These are phyloP conservation scores for Pisolithus orientalis DNA, from an alignment of 768 basidiomycete species.

Conservation along the genomic window DNA sequence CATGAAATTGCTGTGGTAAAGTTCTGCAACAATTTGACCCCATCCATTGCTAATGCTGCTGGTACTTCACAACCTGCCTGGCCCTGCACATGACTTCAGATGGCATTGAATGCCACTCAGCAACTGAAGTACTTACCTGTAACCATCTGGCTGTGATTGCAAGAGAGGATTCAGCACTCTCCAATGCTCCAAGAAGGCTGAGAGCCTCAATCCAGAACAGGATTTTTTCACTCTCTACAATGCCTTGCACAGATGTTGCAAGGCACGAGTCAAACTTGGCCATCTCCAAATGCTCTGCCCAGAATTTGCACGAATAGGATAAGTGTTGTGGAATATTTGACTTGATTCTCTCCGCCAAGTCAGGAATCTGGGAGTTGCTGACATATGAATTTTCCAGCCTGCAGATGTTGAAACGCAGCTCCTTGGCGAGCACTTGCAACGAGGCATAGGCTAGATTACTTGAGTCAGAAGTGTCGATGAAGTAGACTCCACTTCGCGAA, in stretches of 20 bases:
- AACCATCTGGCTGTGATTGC: background rate
- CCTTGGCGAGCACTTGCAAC: slow-evolving; percentile 21
- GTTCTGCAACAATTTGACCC: slow-evolving; percentile 5
- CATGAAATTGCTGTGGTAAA: slow-evolving; percentile 7
- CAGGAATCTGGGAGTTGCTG: slow-evolving; percentile 18
- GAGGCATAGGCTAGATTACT: slow-evolving; percentile 14
- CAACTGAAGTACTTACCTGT: background rate
- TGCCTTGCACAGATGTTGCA: background rate
- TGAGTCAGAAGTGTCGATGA: slow-evolving; percentile 10
- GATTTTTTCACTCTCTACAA: slow-evolving; percentile 2
- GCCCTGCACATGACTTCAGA: background rate
- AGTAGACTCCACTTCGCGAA: slow-evolving; percentile 8
- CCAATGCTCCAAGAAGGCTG: background rate
- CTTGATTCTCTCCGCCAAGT: background rate
- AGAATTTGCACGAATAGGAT: slow-evolving; percentile 7
- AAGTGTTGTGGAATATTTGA: slow-evolving; percentile 2
- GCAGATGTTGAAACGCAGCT: slow-evolving; percentile 32
- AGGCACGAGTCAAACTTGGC: background rate
- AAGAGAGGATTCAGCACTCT: background rate
- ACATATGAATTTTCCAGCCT: slow-evolving; percentile 24
- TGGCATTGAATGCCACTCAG: too few relatives aligned
- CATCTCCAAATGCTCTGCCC: slow-evolving; percentile 5
- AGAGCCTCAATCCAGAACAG: slow-evolving; percentile 7
- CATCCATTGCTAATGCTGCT: slow-evolving; percentile 1
- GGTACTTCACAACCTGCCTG: background rate